Conservation (phyloP, 2,329 filamentous ascomycete genomes). For the Sordariomycetes sp. region DNA sequence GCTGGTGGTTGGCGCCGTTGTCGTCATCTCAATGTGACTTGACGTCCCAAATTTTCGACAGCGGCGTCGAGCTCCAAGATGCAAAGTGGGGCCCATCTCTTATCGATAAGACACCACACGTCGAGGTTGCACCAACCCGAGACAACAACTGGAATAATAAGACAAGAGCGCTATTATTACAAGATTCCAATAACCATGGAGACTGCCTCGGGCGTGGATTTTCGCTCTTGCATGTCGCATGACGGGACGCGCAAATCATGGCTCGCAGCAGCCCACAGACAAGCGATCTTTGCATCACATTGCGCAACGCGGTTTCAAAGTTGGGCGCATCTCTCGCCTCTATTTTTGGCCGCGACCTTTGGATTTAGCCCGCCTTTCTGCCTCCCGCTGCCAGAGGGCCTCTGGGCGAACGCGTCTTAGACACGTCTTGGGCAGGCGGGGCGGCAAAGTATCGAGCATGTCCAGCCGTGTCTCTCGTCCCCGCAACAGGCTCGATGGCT, state of each 20-base stretch:
- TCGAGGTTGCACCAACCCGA: neutral
- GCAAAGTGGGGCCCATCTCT: slow-evolving; percentile 3
- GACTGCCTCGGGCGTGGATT: neutral
- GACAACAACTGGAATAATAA: neutral
- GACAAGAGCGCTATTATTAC: neutral
- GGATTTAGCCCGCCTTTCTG: neutral
- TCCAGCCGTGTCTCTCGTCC: neutral
- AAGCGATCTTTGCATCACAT: slow-evolving; percentile 4
- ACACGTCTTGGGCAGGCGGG: neutral
- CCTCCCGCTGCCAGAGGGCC: neutral
- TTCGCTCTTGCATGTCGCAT: neutral
- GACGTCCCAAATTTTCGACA: neutral
- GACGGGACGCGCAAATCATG: neutral
- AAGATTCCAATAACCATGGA: neutral
- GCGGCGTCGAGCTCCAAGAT: neutral
- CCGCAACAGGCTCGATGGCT: neutral
- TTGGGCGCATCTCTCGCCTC: neutral
- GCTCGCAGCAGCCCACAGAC: neutral
- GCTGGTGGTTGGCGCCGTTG: slow-evolving; percentile 6
- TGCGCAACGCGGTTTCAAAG: slow-evolving; percentile 1
- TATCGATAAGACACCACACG: neutral
- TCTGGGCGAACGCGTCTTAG: neutral
- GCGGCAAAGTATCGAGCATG: neutral
- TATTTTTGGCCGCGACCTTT: neutral
- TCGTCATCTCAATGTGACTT: neutral